Conservation (phyloP, 1,284 basidiomycete species). For the Lignosus rhinocerotis region DNA sequence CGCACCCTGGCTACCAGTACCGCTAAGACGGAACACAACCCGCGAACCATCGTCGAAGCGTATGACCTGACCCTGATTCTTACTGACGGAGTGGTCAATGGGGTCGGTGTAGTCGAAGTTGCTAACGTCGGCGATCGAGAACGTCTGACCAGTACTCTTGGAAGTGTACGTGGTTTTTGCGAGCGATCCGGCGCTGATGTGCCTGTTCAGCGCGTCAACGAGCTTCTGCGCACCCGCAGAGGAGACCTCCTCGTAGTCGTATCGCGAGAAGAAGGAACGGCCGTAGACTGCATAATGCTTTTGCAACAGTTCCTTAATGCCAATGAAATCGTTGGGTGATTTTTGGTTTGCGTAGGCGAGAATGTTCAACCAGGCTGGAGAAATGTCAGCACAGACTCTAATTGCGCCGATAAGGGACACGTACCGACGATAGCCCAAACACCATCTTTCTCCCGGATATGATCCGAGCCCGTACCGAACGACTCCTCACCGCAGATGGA, state of each 20-base stretch:
- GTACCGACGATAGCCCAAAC: conserved; percentile 94
- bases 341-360: conserved; percentile 90
- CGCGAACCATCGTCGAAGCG: conserved; percentile 90
- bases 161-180: conserved; percentile 68
- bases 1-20: conserved; percentile 94
- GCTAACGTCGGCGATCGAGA: conserved; percentile 78
- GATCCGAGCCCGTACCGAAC: conserved; percentile 99
- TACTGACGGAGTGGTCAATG: conserved; percentile 90
- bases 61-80: conserved; percentile 96
- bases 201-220: conserved; percentile 76
- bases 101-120: conserved; percentile 98
- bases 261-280: conserved; percentile 97
- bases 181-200: conserved; percentile 70
- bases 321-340: conserved; percentile 71
- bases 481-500: conserved; percentile 99
- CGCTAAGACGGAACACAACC: conserved; percentile 94
- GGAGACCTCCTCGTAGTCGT: conserved; percentile 98
- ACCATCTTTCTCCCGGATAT: conserved; percentile 99
- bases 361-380: conserved; percentile 95
- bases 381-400: conserved; percentile 6
- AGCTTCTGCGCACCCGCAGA: conserved; percentile 88
- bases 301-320: conserved; percentile 88
- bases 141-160: conserved; percentile 66
- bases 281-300: conserved; percentile 93
- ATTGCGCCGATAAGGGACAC: not conserved